Conservation (phyloP, 306 rosid genomes). For the Luffa aegyptiaca region DNA sequence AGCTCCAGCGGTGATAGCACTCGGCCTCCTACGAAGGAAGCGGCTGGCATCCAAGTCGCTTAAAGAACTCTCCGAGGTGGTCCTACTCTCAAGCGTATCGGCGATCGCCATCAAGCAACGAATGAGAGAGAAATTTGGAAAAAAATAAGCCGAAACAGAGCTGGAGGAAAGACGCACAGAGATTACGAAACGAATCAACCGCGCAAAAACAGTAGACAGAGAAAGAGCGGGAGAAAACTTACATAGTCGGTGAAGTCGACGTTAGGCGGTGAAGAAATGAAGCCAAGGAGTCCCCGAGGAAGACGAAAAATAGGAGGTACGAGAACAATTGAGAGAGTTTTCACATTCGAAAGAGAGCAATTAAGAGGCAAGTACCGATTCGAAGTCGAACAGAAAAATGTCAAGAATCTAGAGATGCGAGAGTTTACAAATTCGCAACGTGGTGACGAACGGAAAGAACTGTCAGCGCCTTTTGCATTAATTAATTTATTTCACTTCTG, state of each 20-base stretch:
- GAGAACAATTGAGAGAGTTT: neutral
- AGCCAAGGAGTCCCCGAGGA: neutral
- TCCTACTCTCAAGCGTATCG: conserved; percentile 23
- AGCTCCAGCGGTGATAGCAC: conserved; percentile 11
- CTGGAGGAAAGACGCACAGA: neutral
- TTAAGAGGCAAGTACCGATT: neutral
- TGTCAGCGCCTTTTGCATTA: neutral
- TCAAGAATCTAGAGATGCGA: neutral
- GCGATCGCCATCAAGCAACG: conserved; percentile 40
- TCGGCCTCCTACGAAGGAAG: conserved; percentile 38
- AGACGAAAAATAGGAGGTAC: neutral
- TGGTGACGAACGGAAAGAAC: neutral
- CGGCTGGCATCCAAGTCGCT: conserved; percentile 33
- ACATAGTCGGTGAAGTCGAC: neutral
- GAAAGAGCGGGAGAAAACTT: neutral
- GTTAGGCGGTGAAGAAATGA: neutral
- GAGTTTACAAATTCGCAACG: neutral
- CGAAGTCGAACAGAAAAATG: neutral
- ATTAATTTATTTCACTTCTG: neutral
- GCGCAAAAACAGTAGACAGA: neutral
- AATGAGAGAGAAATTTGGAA: neutral
- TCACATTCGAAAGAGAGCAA: neutral
- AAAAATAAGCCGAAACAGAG: neutral
- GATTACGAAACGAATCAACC: neutral
- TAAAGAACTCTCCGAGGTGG: conserved; percentile 8